Base-by-base conservation (phyloP, 164 flowering plant genomes). In the Paratinospora sagittata region DNA sequence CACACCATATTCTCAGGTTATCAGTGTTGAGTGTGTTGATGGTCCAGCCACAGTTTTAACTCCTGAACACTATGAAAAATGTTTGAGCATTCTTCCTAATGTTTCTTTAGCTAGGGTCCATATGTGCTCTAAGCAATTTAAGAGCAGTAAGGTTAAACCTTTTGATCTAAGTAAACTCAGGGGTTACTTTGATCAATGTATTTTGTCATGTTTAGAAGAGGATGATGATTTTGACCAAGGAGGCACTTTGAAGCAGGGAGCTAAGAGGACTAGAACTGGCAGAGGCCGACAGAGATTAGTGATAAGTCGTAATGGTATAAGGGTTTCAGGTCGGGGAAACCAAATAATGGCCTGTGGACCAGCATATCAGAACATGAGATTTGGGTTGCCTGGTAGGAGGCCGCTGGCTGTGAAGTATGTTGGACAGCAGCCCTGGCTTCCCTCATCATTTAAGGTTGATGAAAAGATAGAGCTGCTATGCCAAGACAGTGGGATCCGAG, bases 11-110 rank as follows among this genome's bases (percentile, higher is more conserved):
- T 79, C 85, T 37, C 97, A 96, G 71, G 98, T 90, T 66, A 88
- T 93, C 68, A 93, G 99, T 82, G 98, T 87, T 11, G 99, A 93
- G 70, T 93, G 98, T 81, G 91, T 96, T 69, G 97, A 96, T 79
- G 98, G 98, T 76, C 88, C 87, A 62, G 91, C 97, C 21, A 78
- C 88, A 19, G 87, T 96, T 71, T 83, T 96, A 78, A 88, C 89
- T 67, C 97, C n/a, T n/a, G n/a, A n/a, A n/a, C n/a, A n/a, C n/a
- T n/a, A n/a, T n/a, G n/a, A n/a, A n/a, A n/a, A n/a, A 81, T 93
- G 93, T 70, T 52, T 81, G 45, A 81, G 79, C 27, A 67, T 77
- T 73, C 80, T 87, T 75, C 90, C 92, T 67, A 64, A 75, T 70
- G 70, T 80, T 73, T 74, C 84, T 66, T 79, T 80, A 72, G 80